phyloP scores from a whole-genome alignment of 176 grass and related monocot species.

The Lolium multiflorum region DNA sequence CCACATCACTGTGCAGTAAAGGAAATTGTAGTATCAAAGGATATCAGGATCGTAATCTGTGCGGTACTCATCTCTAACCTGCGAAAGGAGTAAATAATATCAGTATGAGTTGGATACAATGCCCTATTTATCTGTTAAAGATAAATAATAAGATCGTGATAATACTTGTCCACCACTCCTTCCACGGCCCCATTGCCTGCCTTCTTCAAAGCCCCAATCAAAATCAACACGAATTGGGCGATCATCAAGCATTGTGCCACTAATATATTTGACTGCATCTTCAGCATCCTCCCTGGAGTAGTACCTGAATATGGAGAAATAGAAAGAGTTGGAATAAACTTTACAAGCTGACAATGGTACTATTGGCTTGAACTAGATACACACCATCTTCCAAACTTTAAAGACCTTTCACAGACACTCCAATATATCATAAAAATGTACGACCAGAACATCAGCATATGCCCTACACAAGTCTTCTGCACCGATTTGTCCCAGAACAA shows the following conservation, averaged over 20 bases:
- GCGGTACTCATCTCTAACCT: slow-evolving; percentile 96
- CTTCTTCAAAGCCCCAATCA: slow-evolving; percentile 72
- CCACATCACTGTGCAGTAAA: slow-evolving; percentile 6
- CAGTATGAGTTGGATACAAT: slow-evolving; percentile 31
- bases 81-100: slow-evolving; percentile 38
- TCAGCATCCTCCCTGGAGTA: slow-evolving; percentile 97
- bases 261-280: slow-evolving; percentile 98
- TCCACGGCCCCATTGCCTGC: slow-evolving; percentile 91
- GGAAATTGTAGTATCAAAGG: slow-evolving; percentile 45
- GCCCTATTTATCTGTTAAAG: neutral
- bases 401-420: slow-evolving; percentile 7
- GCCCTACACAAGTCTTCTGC: slow-evolving; percentile 14
- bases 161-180: slow-evolving; percentile 94
- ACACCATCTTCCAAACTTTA: slow-evolving; percentile 6
- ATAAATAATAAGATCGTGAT: slow-evolving; percentile 33
- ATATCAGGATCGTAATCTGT: slow-evolving; percentile 98
- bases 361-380: slow-evolving; percentile 16
- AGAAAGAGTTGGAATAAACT: neutral
- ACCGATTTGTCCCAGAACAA: slow-evolving; percentile 32
- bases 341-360: neutral
- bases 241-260: slow-evolving; percentile 97
- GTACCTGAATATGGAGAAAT: slow-evolving; percentile 57
- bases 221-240: slow-evolving; percentile 89
- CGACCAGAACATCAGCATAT: neutral
- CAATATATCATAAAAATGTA: neutral